Base-by-base conservation (phyloP, 2,329 filamentous ascomycete genomes). In the Ustulina deusta region DNA sequence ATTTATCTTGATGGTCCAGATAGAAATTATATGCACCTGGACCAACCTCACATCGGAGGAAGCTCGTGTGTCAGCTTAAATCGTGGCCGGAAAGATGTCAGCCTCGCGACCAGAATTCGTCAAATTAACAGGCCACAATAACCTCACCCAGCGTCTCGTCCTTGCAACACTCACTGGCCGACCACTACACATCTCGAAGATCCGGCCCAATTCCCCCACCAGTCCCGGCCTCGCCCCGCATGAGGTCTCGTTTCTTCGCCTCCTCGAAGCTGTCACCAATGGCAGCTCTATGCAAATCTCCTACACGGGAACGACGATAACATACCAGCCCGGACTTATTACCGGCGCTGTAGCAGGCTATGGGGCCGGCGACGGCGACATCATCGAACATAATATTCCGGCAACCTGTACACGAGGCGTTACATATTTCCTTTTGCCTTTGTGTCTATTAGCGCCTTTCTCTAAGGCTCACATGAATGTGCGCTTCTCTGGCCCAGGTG, bases 201-300 rank as follows among this genome's bases (percentile, higher is more conserved):
- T 99, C 82, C 93, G 96, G 76, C 90, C 93, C 72, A 89, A 91
- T 17, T 97, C 93, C 48, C 90, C 92, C 54, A 94, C 93, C 46
- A 90, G 92, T 75, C 94, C 96, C 0, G 96, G 96, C 75, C 91
- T 99, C 62, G 91, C 93, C 61, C 91, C 93, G 56, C 92, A 97
- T 83, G 96, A 99, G 82, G 90, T 98, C 75, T 98, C 96, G 54
- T 95, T 99, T 80, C 87, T 99, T 36, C 94, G 96, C 65, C 91
- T 99, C 20, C 90, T 99, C 77, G 96, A 98, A 80, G 88, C 93
- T 73, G 87, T 99, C 75, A 99, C 96, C 77, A 99, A 99, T 84
- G 96, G 96, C 81, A 93, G 92, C 65, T 90, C 92, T 63, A 93
- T 98, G 82, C 94, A 97, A 77, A 97, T 99, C 74, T 97, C 94